Evolutionary conservation across 306 rosid species (phyloP).

Genomic region (Quercus rubra): DNA sequence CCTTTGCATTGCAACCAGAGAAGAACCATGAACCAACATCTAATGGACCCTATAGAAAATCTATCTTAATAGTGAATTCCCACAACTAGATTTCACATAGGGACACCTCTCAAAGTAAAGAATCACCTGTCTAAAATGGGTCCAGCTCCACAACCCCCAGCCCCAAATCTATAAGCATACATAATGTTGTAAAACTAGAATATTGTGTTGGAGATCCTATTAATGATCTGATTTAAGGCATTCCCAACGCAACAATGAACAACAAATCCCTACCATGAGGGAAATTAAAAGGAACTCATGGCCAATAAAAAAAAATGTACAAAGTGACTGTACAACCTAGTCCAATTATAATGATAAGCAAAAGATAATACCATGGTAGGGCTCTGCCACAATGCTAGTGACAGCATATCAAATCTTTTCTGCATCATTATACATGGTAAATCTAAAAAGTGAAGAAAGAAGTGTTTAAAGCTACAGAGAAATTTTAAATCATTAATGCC

Average conservation of each 20-base stretch:
- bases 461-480: slow-evolving; percentile 4
- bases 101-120: not conserved
- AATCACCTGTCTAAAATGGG: not conserved
- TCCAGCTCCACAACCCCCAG: not conserved
- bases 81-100: not conserved
- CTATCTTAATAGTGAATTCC: not conserved
- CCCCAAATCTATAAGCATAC: not conserved
- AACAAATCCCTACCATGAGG: not conserved
- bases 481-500: slow-evolving; percentile 8
- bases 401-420: slow-evolving; percentile 4
- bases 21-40: not conserved
- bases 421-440: slow-evolving; percentile 14
- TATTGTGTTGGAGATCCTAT: not conserved
- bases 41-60: not conserved
- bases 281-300: not conserved
- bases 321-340: not conserved
- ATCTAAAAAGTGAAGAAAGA: not conserved
- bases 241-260: not conserved
- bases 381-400: not conserved
- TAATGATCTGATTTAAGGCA: not conserved
- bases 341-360: not conserved
- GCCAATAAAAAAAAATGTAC: not conserved
- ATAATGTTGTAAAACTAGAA: not conserved
- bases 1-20: not conserved
- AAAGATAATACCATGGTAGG: not conserved